Evolutionary conservation across 2,329 filamentous ascomycete species (phyloP), one percentile per base, ranked within the genome.

Genomic region (Hypoxylon sp.): DNA sequence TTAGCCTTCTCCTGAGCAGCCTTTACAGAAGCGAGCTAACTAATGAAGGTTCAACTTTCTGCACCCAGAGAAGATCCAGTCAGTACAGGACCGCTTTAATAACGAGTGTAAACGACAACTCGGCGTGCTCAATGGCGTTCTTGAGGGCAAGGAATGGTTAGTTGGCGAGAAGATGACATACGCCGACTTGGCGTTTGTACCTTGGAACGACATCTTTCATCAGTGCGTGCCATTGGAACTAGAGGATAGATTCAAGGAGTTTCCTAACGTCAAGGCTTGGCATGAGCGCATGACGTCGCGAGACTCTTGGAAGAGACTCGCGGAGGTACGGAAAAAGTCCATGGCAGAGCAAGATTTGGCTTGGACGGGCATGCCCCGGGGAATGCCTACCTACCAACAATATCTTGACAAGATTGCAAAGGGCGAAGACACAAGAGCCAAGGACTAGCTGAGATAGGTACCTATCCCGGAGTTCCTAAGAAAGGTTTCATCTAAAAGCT

Each of bases 81-180:
- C 78, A 4, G 85, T 82, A 6, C 76, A 83, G 14, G 78, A 83
- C 8, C 78, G 85, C 8, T 88, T 87, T 75, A 69, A 70, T 5
- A 79, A 81, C 5, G 83, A 87, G 74, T 78, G 83, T 17, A 75
- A 77, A 8, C 80, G 85, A 2, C 80, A 87, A 1, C 78, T 80
- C 1, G 75, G 77, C 1, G 84, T 87, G 1, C 65, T 88, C 26
- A 82, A 87, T 6, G 70, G 63, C 3, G 77, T 80, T 54, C 74
- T 86, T 3, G 73, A 75, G 47, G 71, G 71, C 5, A 74, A 73
- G 11, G 65, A 79, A 17, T 84, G 76, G 64, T 76, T 85, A 3
- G 81, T 85, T 3, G 82, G 80, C 3, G 76, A 83, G 66, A 84
- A 83, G 67, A 74, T 74, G 64, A 75, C 72, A 3, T 75, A 71